Conservation (phyloP, 306 rosid genomes). For the Vigna angularis region DNA sequence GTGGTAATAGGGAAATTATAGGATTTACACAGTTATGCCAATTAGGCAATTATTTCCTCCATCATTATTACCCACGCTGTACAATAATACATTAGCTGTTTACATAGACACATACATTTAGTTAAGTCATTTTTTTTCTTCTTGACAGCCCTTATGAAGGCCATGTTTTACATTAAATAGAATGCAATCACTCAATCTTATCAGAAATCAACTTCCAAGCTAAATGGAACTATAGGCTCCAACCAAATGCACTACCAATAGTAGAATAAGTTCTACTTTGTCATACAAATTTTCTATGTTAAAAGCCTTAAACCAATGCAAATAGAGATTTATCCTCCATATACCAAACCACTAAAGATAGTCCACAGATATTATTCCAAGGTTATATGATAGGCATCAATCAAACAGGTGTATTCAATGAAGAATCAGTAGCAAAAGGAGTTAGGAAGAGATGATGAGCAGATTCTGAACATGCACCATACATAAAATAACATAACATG, state of each 20-base stretch:
- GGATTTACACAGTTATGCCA: background rate
- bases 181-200: background rate
- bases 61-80: background rate
- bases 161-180: background rate
- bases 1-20: background rate
- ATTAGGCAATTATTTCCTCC: background rate
- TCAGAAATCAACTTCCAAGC: background rate
- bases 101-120: background rate
- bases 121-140: background rate
- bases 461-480: background rate
- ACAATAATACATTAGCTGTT: background rate
- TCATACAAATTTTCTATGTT: background rate
- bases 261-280: background rate
- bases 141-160: background rate
- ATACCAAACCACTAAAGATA: constrained; percentile 1
- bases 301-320: constrained; percentile 2
- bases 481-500: background rate
- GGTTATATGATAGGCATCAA: background rate
- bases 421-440: background rate
- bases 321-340: constrained; percentile 1
- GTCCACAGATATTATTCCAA: background rate
- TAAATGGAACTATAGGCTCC: background rate
- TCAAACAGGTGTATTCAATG: background rate
- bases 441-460: background rate
- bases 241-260: constrained; percentile 7